Base-by-base conservation (phyloP, 2,329 filamentous ascomycete genomes). In the Cladosporium sp. region DNA sequence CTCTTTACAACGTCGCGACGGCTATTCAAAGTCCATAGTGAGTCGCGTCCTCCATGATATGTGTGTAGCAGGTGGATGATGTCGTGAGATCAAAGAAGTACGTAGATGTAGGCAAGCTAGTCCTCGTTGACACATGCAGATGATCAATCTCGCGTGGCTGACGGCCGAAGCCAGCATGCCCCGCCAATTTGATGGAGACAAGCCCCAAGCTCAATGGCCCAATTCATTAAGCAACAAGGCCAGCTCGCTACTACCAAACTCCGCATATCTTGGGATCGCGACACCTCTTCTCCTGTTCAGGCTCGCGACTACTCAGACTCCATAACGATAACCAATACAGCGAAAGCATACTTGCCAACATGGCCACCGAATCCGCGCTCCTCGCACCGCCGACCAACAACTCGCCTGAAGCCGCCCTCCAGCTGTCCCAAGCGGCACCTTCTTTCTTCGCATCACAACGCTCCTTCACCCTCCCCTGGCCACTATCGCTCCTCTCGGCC, bases 401-500 rank as follows among this genome's bases (percentile, higher is more conserved):
- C 65, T 70, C 78, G 0, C 81, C 81, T 0, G 66, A 69, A 3
- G 74, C 74, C 34, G 77, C 81, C 32, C 78, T 83, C 76, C 78
- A 68, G 73, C 83, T 81, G 75, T 86, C 76, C 69, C 81, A 79
- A 75, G 82, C 76, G 74, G 81, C 81, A 3, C 78, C 81, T 32
- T 71, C 70, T 55, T 75, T 79, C 67, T 68, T 77, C 68, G 70
- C 70, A 59, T 77, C 78, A 11, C 78, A 74, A 66, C 76, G 78
- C 28, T 71, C 65, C 65, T 67, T 67, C 51, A 63, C 59, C 55
- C 75, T 80, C n/a, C 81, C 79, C 32, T 86, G 81, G 78, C 85
- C 82, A 59, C 79, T 86, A 61, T 84, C 80, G 8, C 76, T 85
- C 62, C 78, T 86, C 71, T 76, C 80, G 66, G 79, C 80, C 49